Conservation (phyloP, 2,329 filamentous ascomycete species). For the Chaetomiaceae sp. region DNA sequence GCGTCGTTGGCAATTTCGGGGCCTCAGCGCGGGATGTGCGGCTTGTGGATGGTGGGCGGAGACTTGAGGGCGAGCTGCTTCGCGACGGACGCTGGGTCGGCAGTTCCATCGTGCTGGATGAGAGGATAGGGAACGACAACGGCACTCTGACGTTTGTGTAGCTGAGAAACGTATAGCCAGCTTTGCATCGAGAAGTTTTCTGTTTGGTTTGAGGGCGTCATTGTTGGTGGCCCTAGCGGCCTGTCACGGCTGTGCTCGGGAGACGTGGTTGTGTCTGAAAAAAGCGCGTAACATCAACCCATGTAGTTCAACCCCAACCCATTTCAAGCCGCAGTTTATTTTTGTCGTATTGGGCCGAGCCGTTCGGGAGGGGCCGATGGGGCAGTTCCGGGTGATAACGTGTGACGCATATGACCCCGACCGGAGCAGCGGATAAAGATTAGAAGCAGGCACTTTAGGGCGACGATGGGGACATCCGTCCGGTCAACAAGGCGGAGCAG, state of each 20-base stretch:
- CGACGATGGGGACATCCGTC: no score
- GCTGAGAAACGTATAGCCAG: no score
- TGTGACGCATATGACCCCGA: background rate
- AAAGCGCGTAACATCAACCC: background rate
- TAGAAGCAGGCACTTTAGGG: background rate
- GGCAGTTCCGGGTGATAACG: constrained; percentile 9
- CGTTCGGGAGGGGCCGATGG: constrained; percentile 14
- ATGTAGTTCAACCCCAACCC: background rate
- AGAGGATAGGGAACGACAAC: constrained; percentile 34
- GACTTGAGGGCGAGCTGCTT: constrained; percentile 33
- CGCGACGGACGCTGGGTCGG: constrained; percentile 32
- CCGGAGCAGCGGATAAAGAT: constrained; percentile 16
- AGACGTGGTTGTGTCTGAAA: no score
- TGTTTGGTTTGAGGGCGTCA: no score
- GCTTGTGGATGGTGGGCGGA: constrained; percentile 35
- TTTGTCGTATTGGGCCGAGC: background rate
- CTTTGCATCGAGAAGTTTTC: no score
- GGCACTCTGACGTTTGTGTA: constrained; percentile 23
- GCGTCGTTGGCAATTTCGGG: constrained; percentile 32
- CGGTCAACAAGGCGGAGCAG: no score
- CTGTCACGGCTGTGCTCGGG: no score
- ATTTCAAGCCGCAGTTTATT: constrained; percentile 9
- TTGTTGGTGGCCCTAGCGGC: no score
- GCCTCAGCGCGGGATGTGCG: constrained; percentile 35
- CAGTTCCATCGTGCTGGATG: constrained; percentile 33